A percentile compares a stretch with the other conserved stretches of the same genome.
Evolutionary conservation across 495 filamentous ascomycete genomes (phyloP).

Genomic region (Trichoderma orchidacearum): DNA sequence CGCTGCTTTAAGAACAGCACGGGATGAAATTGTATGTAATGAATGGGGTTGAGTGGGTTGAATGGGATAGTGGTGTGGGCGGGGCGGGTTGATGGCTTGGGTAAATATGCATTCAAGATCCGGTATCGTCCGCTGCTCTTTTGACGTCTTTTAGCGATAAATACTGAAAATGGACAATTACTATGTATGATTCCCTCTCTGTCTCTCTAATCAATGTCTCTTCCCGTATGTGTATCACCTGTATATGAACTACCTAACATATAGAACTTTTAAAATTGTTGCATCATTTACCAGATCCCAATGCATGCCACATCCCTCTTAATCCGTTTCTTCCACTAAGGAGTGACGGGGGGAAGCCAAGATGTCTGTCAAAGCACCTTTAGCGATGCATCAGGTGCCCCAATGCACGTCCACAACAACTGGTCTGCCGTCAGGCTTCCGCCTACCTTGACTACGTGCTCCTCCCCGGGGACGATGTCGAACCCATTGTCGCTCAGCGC

Average conservation of each 20-base stretch:
- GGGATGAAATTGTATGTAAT: background rate
- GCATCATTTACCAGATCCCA: no score
- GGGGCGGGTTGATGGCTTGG: background rate
- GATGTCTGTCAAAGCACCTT: background rate
- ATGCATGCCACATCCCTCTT: no score
- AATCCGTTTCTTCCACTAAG: no score
- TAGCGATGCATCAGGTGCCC: background rate
- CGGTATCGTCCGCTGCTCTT: background rate
- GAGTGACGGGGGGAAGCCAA: no score
- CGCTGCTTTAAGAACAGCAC: no score
- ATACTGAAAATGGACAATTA: background rate
- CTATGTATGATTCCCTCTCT: background rate
- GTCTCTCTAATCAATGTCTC: no score
- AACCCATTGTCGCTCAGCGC: conserved; percentile 33
- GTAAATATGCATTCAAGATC: background rate
- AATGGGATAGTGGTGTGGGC: background rate
- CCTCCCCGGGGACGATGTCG: conserved; percentile 29
- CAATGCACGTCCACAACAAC: conserved; percentile 13
- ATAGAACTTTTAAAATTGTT: no score
- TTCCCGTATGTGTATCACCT: no score
- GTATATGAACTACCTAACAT: no score
- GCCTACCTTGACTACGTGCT: conserved; percentile 14
- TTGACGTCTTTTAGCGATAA: background rate
- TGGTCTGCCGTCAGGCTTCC: conserved; percentile 5
- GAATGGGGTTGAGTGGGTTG: no score